Conservation (phyloP, 441 rosid genomes). For the Breynia disticha region DNA sequence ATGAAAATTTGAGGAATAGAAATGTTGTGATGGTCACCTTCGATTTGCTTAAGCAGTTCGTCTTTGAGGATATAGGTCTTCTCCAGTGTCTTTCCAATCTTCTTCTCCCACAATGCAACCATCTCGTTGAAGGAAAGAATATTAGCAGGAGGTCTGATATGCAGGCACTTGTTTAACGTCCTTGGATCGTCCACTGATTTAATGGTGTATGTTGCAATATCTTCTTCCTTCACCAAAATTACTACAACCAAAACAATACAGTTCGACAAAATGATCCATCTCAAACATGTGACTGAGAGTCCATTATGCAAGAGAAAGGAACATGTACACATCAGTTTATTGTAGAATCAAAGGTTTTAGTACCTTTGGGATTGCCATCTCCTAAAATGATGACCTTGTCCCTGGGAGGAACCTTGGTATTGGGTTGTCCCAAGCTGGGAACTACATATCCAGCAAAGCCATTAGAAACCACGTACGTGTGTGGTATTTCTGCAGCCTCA, state of each 20-base stretch:
- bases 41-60: slow-evolving; percentile 36
- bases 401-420: too few relatives aligned
- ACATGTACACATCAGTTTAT: too few relatives aligned
- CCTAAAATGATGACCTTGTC: too few relatives aligned
- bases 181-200: slow-evolving; percentile 46
- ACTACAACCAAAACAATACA: slow-evolving; percentile 13
- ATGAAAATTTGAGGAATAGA: neutral
- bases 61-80: slow-evolving; percentile 38
- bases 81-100: slow-evolving; percentile 36
- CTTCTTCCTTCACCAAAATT: slow-evolving; percentile 40
- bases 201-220: slow-evolving; percentile 39
- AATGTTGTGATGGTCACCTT: slow-evolving; percentile 18
- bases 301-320: too few relatives aligned
- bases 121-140: slow-evolving; percentile 37
- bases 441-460: too few relatives aligned
- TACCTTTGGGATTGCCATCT: too few relatives aligned
- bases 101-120: slow-evolving; percentile 43
- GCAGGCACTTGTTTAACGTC: slow-evolving; percentile 45
- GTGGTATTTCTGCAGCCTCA: too few relatives aligned
- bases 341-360: too few relatives aligned
- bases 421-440: too few relatives aligned
- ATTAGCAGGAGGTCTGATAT: slow-evolving; percentile 36
- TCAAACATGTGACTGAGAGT: too few relatives aligned
- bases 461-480: too few relatives aligned
- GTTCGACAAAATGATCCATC: too few relatives aligned